Conservation (phyloP, 1,139 yeast species). For the Suhomyces ambrosiae region DNA sequence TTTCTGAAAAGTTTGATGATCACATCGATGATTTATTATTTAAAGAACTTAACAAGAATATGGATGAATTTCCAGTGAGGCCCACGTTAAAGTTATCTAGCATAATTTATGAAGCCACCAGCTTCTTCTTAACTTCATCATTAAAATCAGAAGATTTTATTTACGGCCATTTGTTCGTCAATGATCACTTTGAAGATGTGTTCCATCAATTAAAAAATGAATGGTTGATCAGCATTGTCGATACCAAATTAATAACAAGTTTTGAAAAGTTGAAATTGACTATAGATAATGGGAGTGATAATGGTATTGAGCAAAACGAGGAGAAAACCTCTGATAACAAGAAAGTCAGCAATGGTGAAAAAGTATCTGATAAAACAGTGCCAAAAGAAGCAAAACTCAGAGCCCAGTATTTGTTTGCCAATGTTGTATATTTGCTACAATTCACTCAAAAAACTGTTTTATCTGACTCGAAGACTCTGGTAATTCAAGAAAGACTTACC, state of each 20-base stretch:
- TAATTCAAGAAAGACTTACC: background rate
- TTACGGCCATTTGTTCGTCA: constrained; percentile 27
- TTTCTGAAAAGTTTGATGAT: background rate
- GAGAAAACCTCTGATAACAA: background rate
- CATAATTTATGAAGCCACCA: constrained; percentile 26
- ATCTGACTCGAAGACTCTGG: constrained; percentile 1
- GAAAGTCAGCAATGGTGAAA: constrained; percentile 1
- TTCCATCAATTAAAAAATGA: constrained; percentile 30
- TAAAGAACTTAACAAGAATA: background rate
- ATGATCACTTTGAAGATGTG: constrained; percentile 8
- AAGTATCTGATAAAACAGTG: background rate
- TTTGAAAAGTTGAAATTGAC: background rate
- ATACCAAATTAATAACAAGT: constrained; percentile 4
- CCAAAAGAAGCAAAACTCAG: constrained; percentile 1
- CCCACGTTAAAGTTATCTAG: constrained; percentile 30
- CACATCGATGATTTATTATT: constrained; percentile 1
- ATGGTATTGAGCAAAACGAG: constrained; percentile 1
- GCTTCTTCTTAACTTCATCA: constrained; percentile 17
- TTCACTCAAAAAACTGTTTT: constrained; percentile 19
- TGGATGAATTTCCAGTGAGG: constrained; percentile 21
- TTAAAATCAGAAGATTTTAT: constrained; percentile 12
- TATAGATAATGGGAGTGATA: background rate
- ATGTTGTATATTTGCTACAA: constrained; percentile 27
- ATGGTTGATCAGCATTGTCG: constrained; percentile 26
- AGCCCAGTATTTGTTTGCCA: constrained; percentile 22